Conservation (phyloP, 495 filamentous ascomycete genomes). For the Penicillium mononematosum region DNA sequence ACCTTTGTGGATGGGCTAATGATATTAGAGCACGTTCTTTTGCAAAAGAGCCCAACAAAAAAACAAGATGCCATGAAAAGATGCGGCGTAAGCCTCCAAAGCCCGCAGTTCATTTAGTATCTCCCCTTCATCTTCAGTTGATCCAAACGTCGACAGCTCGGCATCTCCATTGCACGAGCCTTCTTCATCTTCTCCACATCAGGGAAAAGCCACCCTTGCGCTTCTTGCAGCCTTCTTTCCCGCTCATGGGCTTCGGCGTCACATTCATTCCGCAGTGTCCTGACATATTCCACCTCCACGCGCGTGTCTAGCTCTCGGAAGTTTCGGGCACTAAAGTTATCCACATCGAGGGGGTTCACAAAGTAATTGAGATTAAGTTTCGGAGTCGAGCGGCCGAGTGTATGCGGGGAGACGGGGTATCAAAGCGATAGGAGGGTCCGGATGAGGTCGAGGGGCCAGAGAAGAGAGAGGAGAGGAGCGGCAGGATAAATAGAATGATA, state of each 20-base stretch:
- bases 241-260: conserved; percentile 63
- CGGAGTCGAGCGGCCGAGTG: conserved; percentile 66
- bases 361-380: conserved; percentile 76
- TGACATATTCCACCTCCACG: conserved; percentile 72
- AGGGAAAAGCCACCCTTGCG: conserved; percentile 84
- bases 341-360: conserved; percentile 74
- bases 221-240: conserved; percentile 68
- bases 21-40: conserved; percentile 14
- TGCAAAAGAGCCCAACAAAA: conserved; percentile 1
- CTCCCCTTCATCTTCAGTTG: conserved; percentile 37
- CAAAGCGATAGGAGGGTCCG: conserved; percentile 70
- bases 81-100: conserved; percentile 8
- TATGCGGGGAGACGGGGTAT: conserved; percentile 66
- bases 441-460: conserved; percentile 55
- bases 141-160: conserved; percentile 54
- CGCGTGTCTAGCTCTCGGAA: conserved; percentile 70
- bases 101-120: conserved; percentile 14
- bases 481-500: conserved; percentile 83
- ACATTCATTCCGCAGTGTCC: conserved; percentile 64
- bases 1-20: conserved; percentile 25
- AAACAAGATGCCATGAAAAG: conserved; percentile 7
- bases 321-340: conserved; percentile 62
- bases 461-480: conserved; percentile 79
- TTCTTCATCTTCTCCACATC: conserved; percentile 73
- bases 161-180: conserved; percentile 60